Conservation (phyloP, 164 flowering plant species). For the Platanus orientalis region DNA sequence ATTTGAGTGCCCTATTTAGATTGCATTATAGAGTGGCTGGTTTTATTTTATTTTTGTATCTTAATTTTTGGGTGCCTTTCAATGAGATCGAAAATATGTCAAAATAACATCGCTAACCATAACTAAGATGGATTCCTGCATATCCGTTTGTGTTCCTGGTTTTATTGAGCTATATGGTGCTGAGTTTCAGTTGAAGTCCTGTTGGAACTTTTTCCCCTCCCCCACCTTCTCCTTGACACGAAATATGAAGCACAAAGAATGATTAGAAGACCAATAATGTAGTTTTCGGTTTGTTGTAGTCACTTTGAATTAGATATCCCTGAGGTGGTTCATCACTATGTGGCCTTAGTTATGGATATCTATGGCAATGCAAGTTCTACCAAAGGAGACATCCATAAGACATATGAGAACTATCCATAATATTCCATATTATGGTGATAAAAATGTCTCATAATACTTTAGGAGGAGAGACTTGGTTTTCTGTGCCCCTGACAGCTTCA, state of each 20-base stretch:
- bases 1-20: background rate
- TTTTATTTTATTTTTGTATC: background rate
- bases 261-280: background rate
- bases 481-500: too few relatives aligned
- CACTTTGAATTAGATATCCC: background rate
- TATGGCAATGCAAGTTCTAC: too few relatives aligned
- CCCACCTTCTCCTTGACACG: background rate
- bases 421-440: too few relatives aligned
- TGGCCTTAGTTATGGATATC: too few relatives aligned
- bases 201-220: background rate
- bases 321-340: too few relatives aligned
- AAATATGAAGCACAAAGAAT: background rate
- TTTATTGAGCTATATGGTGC: too few relatives aligned
- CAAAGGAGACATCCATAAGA: too few relatives aligned
- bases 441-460: too few relatives aligned
- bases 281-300: background rate
- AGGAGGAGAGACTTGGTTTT: too few relatives aligned
- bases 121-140: background rate
- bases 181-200: background rate
- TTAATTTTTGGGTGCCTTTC: too few relatives aligned
- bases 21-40: background rate
- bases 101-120: background rate
- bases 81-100: background rate
- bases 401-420: too few relatives aligned
- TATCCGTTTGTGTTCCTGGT: too few relatives aligned